Evolutionary conservation across 192 early-diverging fungal genomes (phyloP).

Genomic region (Jimgerdemannia lactiflua): DNA sequence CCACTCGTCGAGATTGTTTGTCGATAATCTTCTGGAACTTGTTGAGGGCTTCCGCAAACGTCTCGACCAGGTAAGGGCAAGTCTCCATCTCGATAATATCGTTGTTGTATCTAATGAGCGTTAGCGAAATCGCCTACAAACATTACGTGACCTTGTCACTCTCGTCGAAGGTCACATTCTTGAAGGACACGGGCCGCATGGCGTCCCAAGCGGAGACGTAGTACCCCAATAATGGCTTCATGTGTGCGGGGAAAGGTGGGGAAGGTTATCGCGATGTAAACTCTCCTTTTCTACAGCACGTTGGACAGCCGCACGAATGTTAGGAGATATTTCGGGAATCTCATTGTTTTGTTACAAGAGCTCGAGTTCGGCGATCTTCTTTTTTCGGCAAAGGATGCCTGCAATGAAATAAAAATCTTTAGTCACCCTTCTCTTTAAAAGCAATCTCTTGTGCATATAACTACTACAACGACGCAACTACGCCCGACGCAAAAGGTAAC

Average conservation of each 20-base stretch:
- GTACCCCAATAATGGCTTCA: constrained; percentile 86
- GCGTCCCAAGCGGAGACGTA: constrained; percentile 78
- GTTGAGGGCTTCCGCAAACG: constrained; percentile 67
- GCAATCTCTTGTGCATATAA: background rate
- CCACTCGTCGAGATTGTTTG: constrained; percentile 86
- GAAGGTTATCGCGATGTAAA: background rate
- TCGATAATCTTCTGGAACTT: constrained; percentile 91
- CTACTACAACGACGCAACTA: background rate
- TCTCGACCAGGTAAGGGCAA: constrained; percentile 71
- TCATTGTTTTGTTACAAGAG: constrained; percentile 98
- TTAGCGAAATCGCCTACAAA: constrained; percentile 96
- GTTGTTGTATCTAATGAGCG: constrained; percentile 76
- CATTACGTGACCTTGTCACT: constrained; percentile 85
- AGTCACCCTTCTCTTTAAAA: background rate
- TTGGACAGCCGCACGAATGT: constrained; percentile 81
- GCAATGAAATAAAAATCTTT: constrained; percentile 4
- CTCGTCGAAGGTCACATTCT: constrained; percentile 37
- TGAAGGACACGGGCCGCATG: background rate
- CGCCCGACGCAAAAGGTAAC: background rate
- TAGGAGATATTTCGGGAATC: constrained; percentile 89
- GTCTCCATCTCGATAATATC: constrained; percentile 89
- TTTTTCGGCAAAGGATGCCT: too few relatives aligned
- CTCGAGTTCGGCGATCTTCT: constrained; percentile 98
- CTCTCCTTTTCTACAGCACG: constrained; percentile 56
- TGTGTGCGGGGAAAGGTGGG: background rate